Evolutionary conservation across 2,329 filamentous ascomycete genomes (phyloP), one percentile per base, ranked within the genome.

Genomic region (Monosporascus sp.): DNA sequence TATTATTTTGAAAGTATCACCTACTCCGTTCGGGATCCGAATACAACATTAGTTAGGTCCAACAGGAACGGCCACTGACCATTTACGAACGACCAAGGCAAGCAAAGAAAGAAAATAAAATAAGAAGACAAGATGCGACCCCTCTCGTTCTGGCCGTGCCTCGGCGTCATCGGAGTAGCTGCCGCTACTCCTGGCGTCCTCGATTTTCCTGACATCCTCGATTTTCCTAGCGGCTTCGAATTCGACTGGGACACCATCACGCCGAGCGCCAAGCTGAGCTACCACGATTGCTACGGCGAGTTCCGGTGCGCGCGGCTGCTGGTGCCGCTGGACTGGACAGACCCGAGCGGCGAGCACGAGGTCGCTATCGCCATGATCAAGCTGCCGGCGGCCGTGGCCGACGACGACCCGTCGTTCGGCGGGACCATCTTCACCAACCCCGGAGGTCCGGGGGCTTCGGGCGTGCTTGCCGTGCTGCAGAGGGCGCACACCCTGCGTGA

Each of bases 391-490:
- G 55, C 54, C 1, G 75, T 77, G 3, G 52, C 66, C 8, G 64
- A 70, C 22, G 39, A 60, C n/a, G 68, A 74, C 52, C 64, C 70
- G 4, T 55, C 64, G 37, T 77, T 72, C 50, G 73, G 67, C 39
- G 75, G 75, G 18, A 65, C 74, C 47, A 63, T 77, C 43, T 65
- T 78, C 57, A 60, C 63, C 47, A 77, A 77, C 63, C 75, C 74
- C 0, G 75, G 76, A 43, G 75, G 76, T 0, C 75, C 75, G 0
- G 72, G 75, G 27, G 70, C 64, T 20, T 72, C 71, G 1, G 75
- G 75, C 8, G 66, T 75, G 3, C 37, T 31, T 0, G 57, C 68
- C 14, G 35, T 70, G 6, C 58, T 68, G 7, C 3, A 5, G 1
- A 39, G 25, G 3, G 73, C 66, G n/a, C 52, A 47, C 2, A 20